These are phyloP conservation scores for Ganoderma lingzhi DNA, from an alignment of 1,284 basidiomycete genomes.

Conservation along the genomic window DNA sequence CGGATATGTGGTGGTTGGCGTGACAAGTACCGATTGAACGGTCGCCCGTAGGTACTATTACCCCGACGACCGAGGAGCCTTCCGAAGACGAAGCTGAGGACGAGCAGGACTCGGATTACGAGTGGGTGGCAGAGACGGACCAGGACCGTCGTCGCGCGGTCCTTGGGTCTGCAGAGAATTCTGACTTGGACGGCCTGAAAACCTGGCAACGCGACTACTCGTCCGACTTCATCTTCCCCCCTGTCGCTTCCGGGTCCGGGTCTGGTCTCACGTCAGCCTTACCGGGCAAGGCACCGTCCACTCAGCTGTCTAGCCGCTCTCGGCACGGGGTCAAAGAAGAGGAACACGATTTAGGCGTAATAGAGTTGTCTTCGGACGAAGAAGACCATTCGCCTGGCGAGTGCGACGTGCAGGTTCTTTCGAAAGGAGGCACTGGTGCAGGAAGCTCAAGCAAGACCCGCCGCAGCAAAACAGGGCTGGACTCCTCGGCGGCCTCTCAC, in stretches of 20 bases:
- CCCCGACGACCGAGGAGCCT: constrained; percentile 23
- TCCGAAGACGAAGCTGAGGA: constrained; percentile 36
- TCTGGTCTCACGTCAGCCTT: not conserved
- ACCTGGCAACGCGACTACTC: constrained; percentile 53
- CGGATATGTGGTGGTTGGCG: not conserved
- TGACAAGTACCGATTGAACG: not conserved
- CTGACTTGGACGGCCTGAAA: constrained; percentile 46
- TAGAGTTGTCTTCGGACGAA: constrained; percentile 28
- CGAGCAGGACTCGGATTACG: constrained; percentile 46
- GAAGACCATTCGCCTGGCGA: not conserved
- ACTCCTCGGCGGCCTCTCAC: not conserved
- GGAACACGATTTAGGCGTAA: not conserved
- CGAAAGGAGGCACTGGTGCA: constrained; percentile 20
- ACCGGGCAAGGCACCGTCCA: not conserved
- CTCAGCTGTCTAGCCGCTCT: not conserved
- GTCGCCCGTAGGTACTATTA: constrained; percentile 31
- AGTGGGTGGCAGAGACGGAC: constrained; percentile 60
- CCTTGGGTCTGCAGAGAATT: constrained; percentile 49
- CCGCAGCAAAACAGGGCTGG: constrained; percentile 1
- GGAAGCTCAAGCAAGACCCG: not conserved
- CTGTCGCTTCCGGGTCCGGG: constrained; percentile 3
- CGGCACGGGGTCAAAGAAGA: not conserved
- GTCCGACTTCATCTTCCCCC: constrained; percentile 55
- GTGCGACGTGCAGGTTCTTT: constrained; percentile 24
- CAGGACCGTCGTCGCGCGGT: constrained; percentile 59